These are phyloP conservation scores for Tausonia pullulans DNA, from an alignment of 1,284 basidiomycete genomes.

Conservation along the genomic window DNA sequence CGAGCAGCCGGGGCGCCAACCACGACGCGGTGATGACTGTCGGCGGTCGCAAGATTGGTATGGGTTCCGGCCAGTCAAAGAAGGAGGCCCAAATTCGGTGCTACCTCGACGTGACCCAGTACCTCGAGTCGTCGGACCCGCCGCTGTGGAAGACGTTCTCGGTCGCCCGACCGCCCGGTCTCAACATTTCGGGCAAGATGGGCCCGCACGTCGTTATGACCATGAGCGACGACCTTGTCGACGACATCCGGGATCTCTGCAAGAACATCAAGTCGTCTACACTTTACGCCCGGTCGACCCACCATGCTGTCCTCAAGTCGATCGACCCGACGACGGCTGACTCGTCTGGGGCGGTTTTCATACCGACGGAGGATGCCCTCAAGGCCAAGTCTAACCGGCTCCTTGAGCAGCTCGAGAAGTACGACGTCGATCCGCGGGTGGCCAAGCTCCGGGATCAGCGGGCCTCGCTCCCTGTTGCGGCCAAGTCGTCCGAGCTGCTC, in stretches of 20 bases:
- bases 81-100: conserved; percentile 63
- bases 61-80: conserved; percentile 59
- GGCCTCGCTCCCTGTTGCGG: conserved; percentile 59
- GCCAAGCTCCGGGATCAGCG: conserved; percentile 59
- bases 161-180: conserved; percentile 23
- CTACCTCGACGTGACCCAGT: conserved; percentile 77
- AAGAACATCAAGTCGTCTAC: conserved; percentile 50
- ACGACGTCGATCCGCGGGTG: conserved; percentile 52
- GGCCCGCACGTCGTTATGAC: conserved; percentile 61
- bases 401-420: conserved; percentile 45
- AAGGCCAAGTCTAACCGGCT: conserved; percentile 52
- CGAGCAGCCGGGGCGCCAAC: conserved; percentile 20
- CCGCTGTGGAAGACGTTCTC: conserved; percentile 65
- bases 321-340: conserved; percentile 18
- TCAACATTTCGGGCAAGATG: conserved; percentile 40
- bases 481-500: conserved; percentile 53
- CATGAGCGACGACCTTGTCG: conserved; percentile 57
- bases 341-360: conserved; percentile 17
- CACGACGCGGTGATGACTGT: conserved; percentile 60
- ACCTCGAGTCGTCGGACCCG: conserved; percentile 72
- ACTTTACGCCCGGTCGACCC: conserved; percentile 32
- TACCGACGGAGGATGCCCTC: conserved; percentile 29
- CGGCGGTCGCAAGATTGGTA: conserved; percentile 65
- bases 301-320: background rate
- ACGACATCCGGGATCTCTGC: conserved; percentile 62